Evolutionary conservation across 495 filamentous ascomycete genomes (phyloP), one percentile per base, ranked within the genome.

Genomic region (Aspergillus saccharolyticus): DNA sequence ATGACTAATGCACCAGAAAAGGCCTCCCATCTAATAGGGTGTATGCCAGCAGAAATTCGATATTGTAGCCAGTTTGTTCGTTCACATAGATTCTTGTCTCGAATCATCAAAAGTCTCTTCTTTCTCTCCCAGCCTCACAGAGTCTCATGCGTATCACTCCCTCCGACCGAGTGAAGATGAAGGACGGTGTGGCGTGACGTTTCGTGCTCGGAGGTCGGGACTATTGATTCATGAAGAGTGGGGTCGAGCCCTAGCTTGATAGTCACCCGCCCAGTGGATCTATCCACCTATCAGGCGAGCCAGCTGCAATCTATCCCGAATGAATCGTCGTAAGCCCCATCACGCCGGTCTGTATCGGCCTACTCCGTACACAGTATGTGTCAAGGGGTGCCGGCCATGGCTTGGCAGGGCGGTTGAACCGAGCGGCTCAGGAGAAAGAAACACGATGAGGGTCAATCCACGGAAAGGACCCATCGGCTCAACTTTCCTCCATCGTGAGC

Each of bases 321-420:
- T 50, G 47, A 50, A 50, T 50, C 47, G 47, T 50, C 47, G 47
- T 50, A 50, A 50, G 47, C 47, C 47, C 47, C 47, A 17, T 30
- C 47, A 30, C 15, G 4, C 47, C 16, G 47, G 21, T 28, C 47
- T 39, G 33, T 39, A 39, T 39, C 12, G 14, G 33, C 33, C 33
- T 39, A 39, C 33, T n/a, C n/a, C n/a, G n/a, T n/a, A n/a, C n/a
- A n/a, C n/a, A n/a, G n/a, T n/a, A n/a, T n/a, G n/a, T 50, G 16
- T 30, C 47, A 50, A 24, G 22, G 47, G 47, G 15, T n/a, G 22
- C 22, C 12, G 28, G 16, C 12, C 24, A 16, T 30, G 47, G 24
- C 47, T 39, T 39, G 33, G 33, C 33, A 39, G 14, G 33, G 33
- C 33, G 33, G 33, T 39, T 39, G 33, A 39, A 39, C 33, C 33